Evolutionary conservation across 1,139 yeast genomes (phyloP).

Genomic region (Candida freyschussii): DNA sequence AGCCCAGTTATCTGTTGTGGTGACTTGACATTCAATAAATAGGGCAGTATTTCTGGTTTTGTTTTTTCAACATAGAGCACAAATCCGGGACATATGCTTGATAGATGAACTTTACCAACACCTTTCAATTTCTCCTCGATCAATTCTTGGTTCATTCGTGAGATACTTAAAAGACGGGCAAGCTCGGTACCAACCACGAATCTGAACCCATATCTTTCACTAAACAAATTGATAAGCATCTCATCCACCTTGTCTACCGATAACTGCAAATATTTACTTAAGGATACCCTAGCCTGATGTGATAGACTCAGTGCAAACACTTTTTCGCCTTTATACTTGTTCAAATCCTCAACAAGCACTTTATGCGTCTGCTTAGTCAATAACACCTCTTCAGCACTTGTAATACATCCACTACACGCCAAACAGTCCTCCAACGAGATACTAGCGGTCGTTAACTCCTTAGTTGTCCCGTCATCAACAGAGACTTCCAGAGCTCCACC

Average conservation of each 20-base stretch:
- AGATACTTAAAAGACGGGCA: conserved; percentile 68
- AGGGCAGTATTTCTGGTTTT: conserved; percentile 75
- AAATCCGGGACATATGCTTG: conserved; percentile 92
- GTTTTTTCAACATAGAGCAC: conserved; percentile 94
- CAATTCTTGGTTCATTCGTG: conserved; percentile 53
- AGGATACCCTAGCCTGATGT: conserved; percentile 80
- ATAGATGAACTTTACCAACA: conserved; percentile 35
- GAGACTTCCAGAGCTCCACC: conserved; percentile 72
- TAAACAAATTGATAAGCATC: conserved; percentile 53
- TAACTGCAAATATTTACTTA: conserved; percentile 64
- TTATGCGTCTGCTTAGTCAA: conserved; percentile 88
- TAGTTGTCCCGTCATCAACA: conserved; percentile 36
- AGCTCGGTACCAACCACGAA: conserved; percentile 81
- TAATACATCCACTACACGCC: conserved; percentile 96
- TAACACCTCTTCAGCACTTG: conserved; percentile 91
- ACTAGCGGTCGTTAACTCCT: conserved; percentile 69
- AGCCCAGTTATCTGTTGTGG: conserved; percentile 94
- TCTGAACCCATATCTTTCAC: conserved; percentile 58
- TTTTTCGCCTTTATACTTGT: conserved; percentile 29
- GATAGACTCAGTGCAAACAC: conserved; percentile 74
- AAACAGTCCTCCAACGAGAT: conserved; percentile 88
- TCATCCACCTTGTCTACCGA: conserved; percentile 56
- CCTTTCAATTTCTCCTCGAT: conserved; percentile 26
- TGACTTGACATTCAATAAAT: conserved; percentile 63
- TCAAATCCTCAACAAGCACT: conserved; percentile 62